phyloP scores from a whole-genome alignment of 2,329 filamentous ascomycete genomes.

The Aspergillus calidoustus region DNA sequence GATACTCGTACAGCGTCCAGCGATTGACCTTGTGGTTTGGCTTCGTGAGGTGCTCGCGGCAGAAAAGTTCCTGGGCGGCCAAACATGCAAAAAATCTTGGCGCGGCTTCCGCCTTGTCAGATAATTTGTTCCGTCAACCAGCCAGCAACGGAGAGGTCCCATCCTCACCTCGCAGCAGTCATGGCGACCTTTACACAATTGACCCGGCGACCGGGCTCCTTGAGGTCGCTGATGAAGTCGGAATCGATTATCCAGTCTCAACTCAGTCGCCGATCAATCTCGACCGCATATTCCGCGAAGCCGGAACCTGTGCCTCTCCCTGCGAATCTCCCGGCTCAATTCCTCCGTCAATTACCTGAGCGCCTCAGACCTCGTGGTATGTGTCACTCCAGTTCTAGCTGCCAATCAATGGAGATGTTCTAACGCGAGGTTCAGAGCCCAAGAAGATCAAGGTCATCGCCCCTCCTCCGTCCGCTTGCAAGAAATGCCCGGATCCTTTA shows the following conservation, averaged over 20 bases:
- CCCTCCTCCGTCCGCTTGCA: constrained; percentile 40
- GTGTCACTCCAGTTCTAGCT: background rate
- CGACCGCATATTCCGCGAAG: constrained; percentile 52
- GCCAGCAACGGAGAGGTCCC: constrained; percentile 20
- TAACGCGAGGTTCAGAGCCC: constrained; percentile 35
- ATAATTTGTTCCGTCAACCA: constrained; percentile 23
- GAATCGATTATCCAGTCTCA: constrained; percentile 61
- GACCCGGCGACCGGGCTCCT: constrained; percentile 70
- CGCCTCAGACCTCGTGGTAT: constrained; percentile 46
- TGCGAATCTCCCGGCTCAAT: constrained; percentile 46
- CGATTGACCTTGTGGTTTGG: background rate
- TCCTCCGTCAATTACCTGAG: constrained; percentile 48
- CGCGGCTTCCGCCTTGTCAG: constrained; percentile 35
- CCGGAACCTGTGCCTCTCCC: constrained; percentile 47
- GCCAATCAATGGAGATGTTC: background rate
- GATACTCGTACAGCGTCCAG: background rate
- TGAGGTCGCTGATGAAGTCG: constrained; percentile 62
- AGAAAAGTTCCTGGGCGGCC: constrained; percentile 34
- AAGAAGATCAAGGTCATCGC: constrained; percentile 62
- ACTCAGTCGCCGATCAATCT: constrained; percentile 53
- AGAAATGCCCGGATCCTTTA: constrained; percentile 65
- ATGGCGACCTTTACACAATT: constrained; percentile 65
- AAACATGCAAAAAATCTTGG: constrained; percentile 38
- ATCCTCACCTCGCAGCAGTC: constrained; percentile 44
- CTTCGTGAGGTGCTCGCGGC: constrained; percentile 21